Conservation (phyloP, 371 early-diverging fungal species). For the Mucor piriformis region DNA sequence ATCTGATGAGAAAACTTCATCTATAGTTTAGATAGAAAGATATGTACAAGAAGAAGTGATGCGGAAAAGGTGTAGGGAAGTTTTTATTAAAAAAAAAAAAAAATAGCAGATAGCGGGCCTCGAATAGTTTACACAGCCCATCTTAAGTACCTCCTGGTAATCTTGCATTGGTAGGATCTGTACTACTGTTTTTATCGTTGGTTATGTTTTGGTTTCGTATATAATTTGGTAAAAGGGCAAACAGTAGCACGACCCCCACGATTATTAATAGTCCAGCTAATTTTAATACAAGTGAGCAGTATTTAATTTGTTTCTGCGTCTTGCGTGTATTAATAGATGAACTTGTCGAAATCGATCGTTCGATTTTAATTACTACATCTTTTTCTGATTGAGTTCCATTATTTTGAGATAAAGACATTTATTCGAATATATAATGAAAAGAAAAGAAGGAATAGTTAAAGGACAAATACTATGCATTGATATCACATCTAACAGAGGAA, state of each 20-base stretch:
- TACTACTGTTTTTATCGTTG: not conserved
- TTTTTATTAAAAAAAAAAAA: not conserved
- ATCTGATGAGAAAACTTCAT: constrained; percentile 74
- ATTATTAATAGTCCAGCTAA: constrained; percentile 10
- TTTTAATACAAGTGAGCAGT: constrained; percentile 11
- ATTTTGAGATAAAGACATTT: not conserved
- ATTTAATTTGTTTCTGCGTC: not conserved
- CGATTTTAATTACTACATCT: constrained; percentile 1
- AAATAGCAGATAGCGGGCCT: too few species aligned
- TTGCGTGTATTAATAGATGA: not conserved
- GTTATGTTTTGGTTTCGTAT: constrained; percentile 6
- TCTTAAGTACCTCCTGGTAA: constrained; percentile 10
- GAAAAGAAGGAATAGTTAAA: not conserved
- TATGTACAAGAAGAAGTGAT: not conserved
- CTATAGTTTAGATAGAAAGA: not conserved
- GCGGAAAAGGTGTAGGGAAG: not conserved
- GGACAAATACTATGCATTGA: not conserved
- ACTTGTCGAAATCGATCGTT: not conserved
- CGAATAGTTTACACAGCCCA: too few species aligned
- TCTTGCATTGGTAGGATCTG: constrained; percentile 22
- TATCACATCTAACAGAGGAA: not conserved
- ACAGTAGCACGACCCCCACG: constrained; percentile 8
- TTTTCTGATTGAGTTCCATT: not conserved
- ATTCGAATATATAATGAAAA: not conserved
- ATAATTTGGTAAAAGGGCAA: constrained; percentile 18